These are phyloP conservation scores for Aspergillus ochraceoroseus DNA, from an alignment of 2,329 filamentous ascomycete species.

Conservation along the genomic window DNA sequence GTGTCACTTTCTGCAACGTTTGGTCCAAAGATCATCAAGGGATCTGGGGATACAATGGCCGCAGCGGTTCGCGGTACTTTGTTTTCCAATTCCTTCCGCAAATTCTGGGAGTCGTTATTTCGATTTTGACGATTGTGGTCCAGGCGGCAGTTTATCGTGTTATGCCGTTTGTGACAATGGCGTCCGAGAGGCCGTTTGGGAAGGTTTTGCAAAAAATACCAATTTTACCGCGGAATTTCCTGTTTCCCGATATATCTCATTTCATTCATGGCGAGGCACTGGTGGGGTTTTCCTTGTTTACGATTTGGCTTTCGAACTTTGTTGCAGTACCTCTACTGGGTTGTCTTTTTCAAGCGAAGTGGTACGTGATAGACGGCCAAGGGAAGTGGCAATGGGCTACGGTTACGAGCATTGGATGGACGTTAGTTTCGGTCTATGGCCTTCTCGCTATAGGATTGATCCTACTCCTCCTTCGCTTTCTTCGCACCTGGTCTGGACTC, in stretches of 20 bases:
- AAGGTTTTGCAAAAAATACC: conserved; percentile 61
- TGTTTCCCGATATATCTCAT: conserved; percentile 64
- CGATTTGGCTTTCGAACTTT: conserved; percentile 67
- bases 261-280: conserved; percentile 65
- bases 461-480: conserved; percentile 61
- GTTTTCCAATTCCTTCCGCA: conserved; percentile 81
- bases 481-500: conserved; percentile 63
- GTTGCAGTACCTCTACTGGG: conserved; percentile 79
- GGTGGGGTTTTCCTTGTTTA: conserved; percentile 60
- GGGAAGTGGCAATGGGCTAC: conserved; percentile 72
- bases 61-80: conserved; percentile 73
- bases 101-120: conserved; percentile 63
- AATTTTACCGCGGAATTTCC: conserved; percentile 56
- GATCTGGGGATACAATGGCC: conserved; percentile 62
- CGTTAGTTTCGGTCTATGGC: conserved; percentile 67
- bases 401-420: conserved; percentile 73
- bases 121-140: conserved; percentile 73
- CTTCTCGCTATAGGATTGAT: conserved; percentile 57
- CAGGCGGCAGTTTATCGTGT: conserved; percentile 69
- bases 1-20: conserved; percentile 66
- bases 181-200: conserved; percentile 55
- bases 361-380: conserved; percentile 55
- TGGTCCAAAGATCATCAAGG: conserved; percentile 61
- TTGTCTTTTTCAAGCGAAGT: conserved; percentile 65
- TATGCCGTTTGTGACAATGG: conserved; percentile 73